Evolutionary conservation across 2,329 filamentous ascomycete species (phyloP), one percentile per base, ranked within the genome.

Genomic region (Aspergillus sp.): DNA sequence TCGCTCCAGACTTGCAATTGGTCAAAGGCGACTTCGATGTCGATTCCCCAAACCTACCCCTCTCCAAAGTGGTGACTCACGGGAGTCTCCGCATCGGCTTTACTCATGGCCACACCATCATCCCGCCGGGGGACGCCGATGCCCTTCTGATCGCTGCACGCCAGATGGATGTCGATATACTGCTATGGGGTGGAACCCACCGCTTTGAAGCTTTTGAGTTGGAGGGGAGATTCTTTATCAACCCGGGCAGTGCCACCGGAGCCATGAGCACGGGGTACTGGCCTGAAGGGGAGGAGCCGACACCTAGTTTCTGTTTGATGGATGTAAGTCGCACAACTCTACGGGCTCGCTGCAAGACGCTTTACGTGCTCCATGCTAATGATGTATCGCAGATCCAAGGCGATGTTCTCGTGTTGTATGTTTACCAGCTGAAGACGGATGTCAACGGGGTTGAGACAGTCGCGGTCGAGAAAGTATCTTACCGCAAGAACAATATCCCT

Each of bases 291-390:
- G 84, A 90, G 72, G 90, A 94, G 58, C 90, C 90, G 23, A 88
- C 88, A 59, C 94, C 94, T 25, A 96, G 92, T 75, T 97, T 98
- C 78, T 96, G 95, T 73, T 80, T 98, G 76, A 97, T 98, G 94
- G 94, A 98, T 84, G 93, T 97, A 77, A 81, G 92, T 89, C 49
- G 47, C 13, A 15, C 23, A 57, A 54, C 47, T 54, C 8, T n/a
- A 17, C 58, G 25, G 41, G n/a, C 52, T 13, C 3, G 8, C 27
- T 32, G 13, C 23, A 10, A 25, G n/a, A 11, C 1, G n/a, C 0
- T 41, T 19, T 23, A 5, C 4, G 8, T 8, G 30, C 44, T 32
- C 15, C 10, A 68, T 54, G 52, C 53, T 61, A 44, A 67, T 38
- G 38, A 67, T 38, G 10, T 17, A 42, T 15, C 11, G 62, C 68